Conservation (phyloP, 352 stramenopile species). For the Stramenopiles sp. region DNA sequence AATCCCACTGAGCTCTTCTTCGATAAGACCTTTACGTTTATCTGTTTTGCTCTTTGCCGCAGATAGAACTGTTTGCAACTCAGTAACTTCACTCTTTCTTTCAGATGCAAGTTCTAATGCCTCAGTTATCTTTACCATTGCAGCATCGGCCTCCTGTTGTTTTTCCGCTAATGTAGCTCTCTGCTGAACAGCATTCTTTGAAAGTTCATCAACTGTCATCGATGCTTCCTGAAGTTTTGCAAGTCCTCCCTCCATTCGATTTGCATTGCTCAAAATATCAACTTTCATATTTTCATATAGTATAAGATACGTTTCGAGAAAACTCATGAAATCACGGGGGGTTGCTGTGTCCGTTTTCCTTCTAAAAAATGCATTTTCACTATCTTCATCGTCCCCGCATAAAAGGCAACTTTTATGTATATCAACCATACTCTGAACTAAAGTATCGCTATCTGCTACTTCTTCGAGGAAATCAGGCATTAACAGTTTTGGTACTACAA, state of each 20-base stretch:
- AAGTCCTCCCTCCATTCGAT: slow-evolving; percentile 43
- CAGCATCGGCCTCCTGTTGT: slow-evolving; percentile 45
- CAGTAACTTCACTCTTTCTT: slow-evolving; percentile 45
- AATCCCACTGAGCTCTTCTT: slow-evolving; percentile 52
- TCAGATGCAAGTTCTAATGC: slow-evolving; percentile 42
- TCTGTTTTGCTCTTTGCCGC: slow-evolving; percentile 10
- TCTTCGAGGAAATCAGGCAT: slow-evolving; percentile 2
- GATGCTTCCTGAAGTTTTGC: slow-evolving; percentile 51
- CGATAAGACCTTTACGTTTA: slow-evolving; percentile 46
- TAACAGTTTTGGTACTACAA: not conserved
- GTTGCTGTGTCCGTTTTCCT: not conserved
- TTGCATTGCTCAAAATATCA: slow-evolving; percentile 23
- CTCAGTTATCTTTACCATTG: slow-evolving; percentile 74
- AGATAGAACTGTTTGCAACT: slow-evolving; percentile 20
- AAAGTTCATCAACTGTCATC: slow-evolving; percentile 50
- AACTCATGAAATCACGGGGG: not conserved
- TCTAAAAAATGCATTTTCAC: too few relatives aligned
- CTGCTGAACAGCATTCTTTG: slow-evolving; percentile 37
- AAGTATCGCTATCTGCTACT: not conserved
- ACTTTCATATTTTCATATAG: slow-evolving; percentile 4
- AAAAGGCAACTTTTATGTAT: not conserved
- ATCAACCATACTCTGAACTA: not conserved
- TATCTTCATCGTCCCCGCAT: too few relatives aligned
- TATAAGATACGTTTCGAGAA: slow-evolving; percentile 1
- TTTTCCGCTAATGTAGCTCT: slow-evolving; percentile 42